Percentiles rank a stretch among this genome's conserved stretches.
These are phyloP conservation scores for Penicillium malachiteum DNA, from an alignment of 495 filamentous ascomycete genomes.

Conservation along the genomic window DNA sequence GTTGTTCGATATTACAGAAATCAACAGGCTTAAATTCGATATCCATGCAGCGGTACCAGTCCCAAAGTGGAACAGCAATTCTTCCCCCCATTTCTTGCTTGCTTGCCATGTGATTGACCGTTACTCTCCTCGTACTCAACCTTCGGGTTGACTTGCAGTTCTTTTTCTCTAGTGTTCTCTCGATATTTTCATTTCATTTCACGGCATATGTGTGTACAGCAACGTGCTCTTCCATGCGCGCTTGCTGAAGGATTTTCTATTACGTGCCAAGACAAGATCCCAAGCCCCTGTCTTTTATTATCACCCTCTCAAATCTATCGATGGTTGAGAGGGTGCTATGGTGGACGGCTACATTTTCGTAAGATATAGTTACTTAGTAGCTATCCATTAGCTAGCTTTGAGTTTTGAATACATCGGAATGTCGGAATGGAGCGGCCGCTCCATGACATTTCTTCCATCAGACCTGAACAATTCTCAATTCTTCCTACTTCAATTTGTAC, in stretches of 20 bases:
- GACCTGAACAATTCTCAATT: too few relatives aligned
- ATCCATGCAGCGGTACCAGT: constrained; percentile 25
- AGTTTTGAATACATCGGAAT: too few relatives aligned
- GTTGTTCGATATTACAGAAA: constrained; percentile 34
- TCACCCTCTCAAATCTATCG: constrained; percentile 61
- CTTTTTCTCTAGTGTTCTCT: constrained; percentile 13
- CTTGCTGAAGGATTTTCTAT: constrained; percentile 89
- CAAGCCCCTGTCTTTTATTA: constrained; percentile 80
- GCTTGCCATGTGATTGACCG: neutral
- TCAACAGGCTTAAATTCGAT: constrained; percentile 39
- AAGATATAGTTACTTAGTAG: too few relatives aligned
- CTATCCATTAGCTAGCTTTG: too few relatives aligned
- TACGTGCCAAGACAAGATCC: constrained; percentile 83
- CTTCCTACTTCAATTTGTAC: too few relatives aligned
- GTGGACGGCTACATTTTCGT: constrained; percentile 68
- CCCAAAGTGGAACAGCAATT: constrained; percentile 14
- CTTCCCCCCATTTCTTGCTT: constrained; percentile 7
- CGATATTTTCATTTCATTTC: constrained; percentile 22
- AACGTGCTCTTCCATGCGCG: constrained; percentile 71
- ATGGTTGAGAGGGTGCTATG: constrained; percentile 79
- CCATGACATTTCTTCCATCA: too few relatives aligned
- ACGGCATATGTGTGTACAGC: constrained; percentile 99
- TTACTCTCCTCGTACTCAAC: neutral
- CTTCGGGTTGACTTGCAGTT: neutral
- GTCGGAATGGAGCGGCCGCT: too few relatives aligned